Evolutionary conservation across 2,329 filamentous ascomycete species (phyloP).

Genomic region (Stachybotrys chlorohalonatus): DNA sequence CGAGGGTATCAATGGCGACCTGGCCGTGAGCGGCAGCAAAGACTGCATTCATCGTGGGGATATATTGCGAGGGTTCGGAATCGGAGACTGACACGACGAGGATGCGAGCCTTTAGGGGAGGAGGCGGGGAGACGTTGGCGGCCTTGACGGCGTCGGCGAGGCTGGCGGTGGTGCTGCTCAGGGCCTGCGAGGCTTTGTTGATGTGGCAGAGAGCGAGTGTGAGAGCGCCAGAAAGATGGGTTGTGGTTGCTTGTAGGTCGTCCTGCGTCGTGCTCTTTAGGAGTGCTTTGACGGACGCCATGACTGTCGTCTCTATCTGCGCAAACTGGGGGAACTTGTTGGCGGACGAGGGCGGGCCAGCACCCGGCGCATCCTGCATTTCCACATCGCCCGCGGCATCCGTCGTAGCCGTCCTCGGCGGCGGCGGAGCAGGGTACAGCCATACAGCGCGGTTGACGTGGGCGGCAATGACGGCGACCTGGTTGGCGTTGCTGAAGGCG

Average conservation of each 20-base stretch:
- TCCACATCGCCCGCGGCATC: conserved; percentile 42
- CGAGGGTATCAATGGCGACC: conserved; percentile 87
- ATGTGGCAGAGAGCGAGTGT: conserved; percentile 85
- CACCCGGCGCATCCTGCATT: conserved; percentile 42
- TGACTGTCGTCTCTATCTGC: conserved; percentile 72
- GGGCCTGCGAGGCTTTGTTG: conserved; percentile 66
- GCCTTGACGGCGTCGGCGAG: conserved; percentile 26
- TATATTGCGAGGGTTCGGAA: conserved; percentile 81
- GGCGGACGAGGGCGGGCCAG: conserved; percentile 37
- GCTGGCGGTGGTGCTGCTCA: conserved; percentile 45
- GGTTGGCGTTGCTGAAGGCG: conserved; percentile 86
- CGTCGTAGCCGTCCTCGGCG: conserved; percentile 9
- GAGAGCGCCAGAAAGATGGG: conserved; percentile 82
- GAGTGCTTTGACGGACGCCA: conserved; percentile 64
- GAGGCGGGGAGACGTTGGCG: conserved; percentile 16
- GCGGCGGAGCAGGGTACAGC: conserved; percentile 63
- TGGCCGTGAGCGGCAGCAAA: conserved; percentile 85
- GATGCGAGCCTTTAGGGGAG: conserved; percentile 51
- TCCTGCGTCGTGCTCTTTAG: conserved; percentile 57
- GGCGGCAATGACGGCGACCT: conserved; percentile 83
- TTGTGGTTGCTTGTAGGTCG: conserved; percentile 66
- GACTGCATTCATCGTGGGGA: conserved; percentile 96
- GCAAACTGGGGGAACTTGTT: conserved; percentile 95
- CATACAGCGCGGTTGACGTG: conserved; percentile 81
- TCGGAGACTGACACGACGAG: conserved; percentile 85